Conservation (phyloP, 2,329 filamentous ascomycete species). For the Ophiocordyceps sinensis region DNA sequence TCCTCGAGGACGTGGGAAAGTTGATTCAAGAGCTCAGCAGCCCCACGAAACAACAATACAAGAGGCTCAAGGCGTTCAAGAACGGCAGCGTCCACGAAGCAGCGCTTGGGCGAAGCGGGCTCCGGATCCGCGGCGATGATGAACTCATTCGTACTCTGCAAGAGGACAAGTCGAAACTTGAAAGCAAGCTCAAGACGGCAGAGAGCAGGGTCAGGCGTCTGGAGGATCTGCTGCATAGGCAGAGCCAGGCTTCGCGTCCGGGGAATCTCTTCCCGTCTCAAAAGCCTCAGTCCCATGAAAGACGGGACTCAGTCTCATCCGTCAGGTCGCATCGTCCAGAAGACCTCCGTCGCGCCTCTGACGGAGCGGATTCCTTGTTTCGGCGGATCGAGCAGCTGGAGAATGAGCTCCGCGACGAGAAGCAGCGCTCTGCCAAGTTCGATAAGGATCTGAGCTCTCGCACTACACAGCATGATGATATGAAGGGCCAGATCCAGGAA, state of each 20-base stretch:
- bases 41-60: constrained; percentile 75
- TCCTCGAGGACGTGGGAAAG: constrained; percentile 60
- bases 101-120: constrained; percentile 71
- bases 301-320: constrained; percentile 34
- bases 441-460: constrained; percentile 55
- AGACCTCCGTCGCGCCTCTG: constrained; percentile 30
- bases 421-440: constrained; percentile 48
- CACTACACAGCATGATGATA: constrained; percentile 42
- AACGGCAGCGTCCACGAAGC: constrained; percentile 90
- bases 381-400: constrained; percentile 52
- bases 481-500: constrained; percentile 62
- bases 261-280: constrained; percentile 40
- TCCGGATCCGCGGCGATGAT: constrained; percentile 76
- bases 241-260: constrained; percentile 45
- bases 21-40: constrained; percentile 65
- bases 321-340: constrained; percentile 28
- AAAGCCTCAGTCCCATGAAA: constrained; percentile 30
- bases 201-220: constrained; percentile 82
- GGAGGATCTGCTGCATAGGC: constrained; percentile 82
- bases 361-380: constrained; percentile 30
- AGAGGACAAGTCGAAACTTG: constrained; percentile 64
- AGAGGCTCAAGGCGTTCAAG: constrained; percentile 85
- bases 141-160: constrained; percentile 65
- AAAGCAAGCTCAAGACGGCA: constrained; percentile 64
- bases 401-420: constrained; percentile 61